A percentile compares a stretch with the other conserved stretches of the same genome.
These are phyloP conservation scores for Lathyrus tuberosus DNA, from an alignment of 306 rosid species.

Conservation along the genomic window DNA sequence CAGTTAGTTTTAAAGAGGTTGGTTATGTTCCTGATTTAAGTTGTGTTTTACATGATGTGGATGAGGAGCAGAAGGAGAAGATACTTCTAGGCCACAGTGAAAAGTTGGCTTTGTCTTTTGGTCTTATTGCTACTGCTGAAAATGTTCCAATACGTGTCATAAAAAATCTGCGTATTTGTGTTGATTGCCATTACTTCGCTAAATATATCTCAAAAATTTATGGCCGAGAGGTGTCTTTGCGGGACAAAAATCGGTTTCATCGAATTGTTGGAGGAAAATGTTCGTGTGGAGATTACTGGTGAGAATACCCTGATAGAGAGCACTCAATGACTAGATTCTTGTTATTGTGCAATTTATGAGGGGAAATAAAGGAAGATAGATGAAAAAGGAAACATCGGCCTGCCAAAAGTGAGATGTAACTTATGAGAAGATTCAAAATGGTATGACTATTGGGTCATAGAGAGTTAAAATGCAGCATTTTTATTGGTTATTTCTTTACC, in stretches of 20 bases:
- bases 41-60: slow-evolving; percentile 80
- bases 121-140: slow-evolving; percentile 65
- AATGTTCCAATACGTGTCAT: slow-evolving; percentile 62
- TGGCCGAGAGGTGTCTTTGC: slow-evolving; percentile 66
- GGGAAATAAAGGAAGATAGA: not conserved
- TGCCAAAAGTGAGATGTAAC: slow-evolving; percentile 13
- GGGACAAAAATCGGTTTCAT: slow-evolving; percentile 83
- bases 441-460: slow-evolving; percentile 3
- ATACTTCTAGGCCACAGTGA: slow-evolving; percentile 81
- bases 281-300: slow-evolving; percentile 90
- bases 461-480: slow-evolving; percentile 18
- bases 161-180: slow-evolving; percentile 86
- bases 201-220: slow-evolving; percentile 62
- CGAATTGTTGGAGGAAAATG: slow-evolving; percentile 73
- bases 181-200: slow-evolving; percentile 91
- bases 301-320: slow-evolving; percentile 37
- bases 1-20: slow-evolving; percentile 63
- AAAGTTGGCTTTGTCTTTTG: slow-evolving; percentile 79
- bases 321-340: not conserved
- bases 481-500: not conserved
- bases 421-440: slow-evolving; percentile 18
- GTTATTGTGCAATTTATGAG: not conserved
- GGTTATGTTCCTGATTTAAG: slow-evolving; percentile 83
- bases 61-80: slow-evolving; percentile 92
- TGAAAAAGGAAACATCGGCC: slow-evolving; percentile 5